A percentile compares a stretch with the other conserved stretches of the same genome.
These are phyloP conservation scores for Sordariomycetes sp. DNA, from an alignment of 2,329 filamentous ascomycete species.

Conservation along the genomic window DNA sequence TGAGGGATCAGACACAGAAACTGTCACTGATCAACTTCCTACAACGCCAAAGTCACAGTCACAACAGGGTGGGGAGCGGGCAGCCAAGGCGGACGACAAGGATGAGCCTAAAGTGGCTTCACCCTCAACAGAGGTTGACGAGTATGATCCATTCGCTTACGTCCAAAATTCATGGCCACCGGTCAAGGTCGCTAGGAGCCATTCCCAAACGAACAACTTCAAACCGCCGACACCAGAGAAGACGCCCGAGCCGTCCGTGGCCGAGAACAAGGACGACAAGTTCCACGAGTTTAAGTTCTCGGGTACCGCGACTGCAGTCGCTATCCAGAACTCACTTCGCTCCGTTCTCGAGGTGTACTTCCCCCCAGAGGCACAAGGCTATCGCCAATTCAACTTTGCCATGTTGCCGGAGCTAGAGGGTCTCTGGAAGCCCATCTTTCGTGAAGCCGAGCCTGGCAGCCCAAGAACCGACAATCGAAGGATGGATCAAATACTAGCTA, in stretches of 20 bases:
- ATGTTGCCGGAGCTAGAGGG: slow-evolving; percentile 38
- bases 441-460: slow-evolving; percentile 19
- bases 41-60: slow-evolving; percentile 14
- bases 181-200: slow-evolving; percentile 4
- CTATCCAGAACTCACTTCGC: slow-evolving; percentile 48
- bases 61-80: background rate
- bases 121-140: slow-evolving; percentile 16
- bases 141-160: slow-evolving; percentile 40
- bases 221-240: slow-evolving; percentile 31
- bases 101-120: slow-evolving; percentile 9
- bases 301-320: slow-evolving; percentile 36
- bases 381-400: slow-evolving; percentile 37
- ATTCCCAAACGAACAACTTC: no score
- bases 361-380: slow-evolving; percentile 34
- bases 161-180: slow-evolving; percentile 14
- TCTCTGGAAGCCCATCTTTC: slow-evolving; percentile 45
- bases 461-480: slow-evolving; percentile 23
- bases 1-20: slow-evolving; percentile 10
- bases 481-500: slow-evolving; percentile 49
- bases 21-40: slow-evolving; percentile 11
- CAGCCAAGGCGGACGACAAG: slow-evolving; percentile 3
- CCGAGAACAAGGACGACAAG: slow-evolving; percentile 18
- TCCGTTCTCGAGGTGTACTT: slow-evolving; percentile 42
- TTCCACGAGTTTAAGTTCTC: slow-evolving; percentile 35
- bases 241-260: slow-evolving; percentile 28